Percentiles rank a stretch among this genome's conserved stretches.
Evolutionary conservation across 202 grass and related monocot species (phyloP).

Genomic region (Panicum virgatum): DNA sequence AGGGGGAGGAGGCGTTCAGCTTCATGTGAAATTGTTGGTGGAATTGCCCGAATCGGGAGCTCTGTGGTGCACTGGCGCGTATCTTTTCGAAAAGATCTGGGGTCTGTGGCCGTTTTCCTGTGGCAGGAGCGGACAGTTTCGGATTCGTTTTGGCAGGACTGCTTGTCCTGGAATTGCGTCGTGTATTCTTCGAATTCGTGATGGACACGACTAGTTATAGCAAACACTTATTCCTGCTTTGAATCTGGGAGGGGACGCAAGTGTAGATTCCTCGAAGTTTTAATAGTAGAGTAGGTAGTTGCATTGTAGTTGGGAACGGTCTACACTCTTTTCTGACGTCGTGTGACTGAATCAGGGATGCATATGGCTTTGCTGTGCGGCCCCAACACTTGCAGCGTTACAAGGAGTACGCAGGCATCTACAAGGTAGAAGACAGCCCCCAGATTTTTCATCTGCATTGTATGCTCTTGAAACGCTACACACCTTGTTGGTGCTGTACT

Average conservation of each 20-base stretch:
- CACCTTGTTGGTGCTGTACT: constrained; percentile 13
- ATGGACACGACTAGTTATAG: background rate
- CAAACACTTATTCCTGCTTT: background rate
- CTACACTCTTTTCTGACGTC: constrained; percentile 1
- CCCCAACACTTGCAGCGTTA: constrained; percentile 96
- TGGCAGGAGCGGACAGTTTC: constrained; percentile 7
- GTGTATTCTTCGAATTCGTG: background rate
- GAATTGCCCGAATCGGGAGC: constrained; percentile 34
- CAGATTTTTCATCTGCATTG: constrained; percentile 20
- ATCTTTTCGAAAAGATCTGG: constrained; percentile 46
- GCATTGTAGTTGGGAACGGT: background rate
- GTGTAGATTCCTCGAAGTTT: background rate
- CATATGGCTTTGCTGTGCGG: constrained; percentile 89
- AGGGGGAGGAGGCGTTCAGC: constrained; percentile 1
- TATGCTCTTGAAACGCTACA: constrained; percentile 12
- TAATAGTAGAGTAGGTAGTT: background rate
- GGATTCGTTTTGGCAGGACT: background rate
- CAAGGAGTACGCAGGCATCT: constrained; percentile 95
- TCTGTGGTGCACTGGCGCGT: constrained; percentile 31
- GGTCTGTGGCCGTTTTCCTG: constrained; percentile 48
- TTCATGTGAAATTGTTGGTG: constrained; percentile 8
- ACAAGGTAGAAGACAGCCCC: constrained; percentile 52
- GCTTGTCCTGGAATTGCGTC: constrained; percentile 13
- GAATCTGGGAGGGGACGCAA: constrained; percentile 7
- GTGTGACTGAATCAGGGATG: constrained; percentile 65